Conservation (phyloP, 169 alveolate species). For the Plasmodium cynomolgi region DNA sequence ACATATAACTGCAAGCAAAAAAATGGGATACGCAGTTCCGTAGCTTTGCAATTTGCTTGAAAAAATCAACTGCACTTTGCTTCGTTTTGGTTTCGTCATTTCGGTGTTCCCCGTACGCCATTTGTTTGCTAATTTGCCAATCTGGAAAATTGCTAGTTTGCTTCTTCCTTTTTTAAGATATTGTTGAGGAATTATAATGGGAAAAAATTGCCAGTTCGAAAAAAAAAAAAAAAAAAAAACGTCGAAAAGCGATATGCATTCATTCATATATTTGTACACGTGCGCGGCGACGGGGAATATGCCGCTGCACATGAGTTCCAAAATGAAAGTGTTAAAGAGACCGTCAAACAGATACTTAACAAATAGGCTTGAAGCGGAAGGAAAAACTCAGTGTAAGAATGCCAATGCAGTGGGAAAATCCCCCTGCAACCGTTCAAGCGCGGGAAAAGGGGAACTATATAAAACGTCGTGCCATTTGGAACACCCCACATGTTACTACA, state of each 20-base stretch:
- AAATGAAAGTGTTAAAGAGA: not conserved
- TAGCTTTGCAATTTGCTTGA: not conserved
- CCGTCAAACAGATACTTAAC: not conserved
- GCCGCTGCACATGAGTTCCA: not conserved
- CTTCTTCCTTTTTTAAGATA: not conserved
- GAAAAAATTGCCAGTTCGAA: not conserved
- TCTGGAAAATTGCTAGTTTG: not conserved
- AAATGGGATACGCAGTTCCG: not conserved
- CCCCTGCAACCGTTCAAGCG: not conserved
- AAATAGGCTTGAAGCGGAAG: not conserved
- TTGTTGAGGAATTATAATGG: not conserved
- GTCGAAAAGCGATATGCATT: not conserved
- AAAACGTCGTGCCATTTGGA: not conserved
- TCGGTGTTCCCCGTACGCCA: not conserved
- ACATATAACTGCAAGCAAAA: not conserved
- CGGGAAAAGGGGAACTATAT: not conserved
- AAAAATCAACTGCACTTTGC: not conserved
- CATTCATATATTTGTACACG: not conserved
- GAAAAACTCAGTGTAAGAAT: not conserved
- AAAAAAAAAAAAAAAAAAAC: not conserved
- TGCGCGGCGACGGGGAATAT: not conserved
- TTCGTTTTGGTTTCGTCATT: not conserved
- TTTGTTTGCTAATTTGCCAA: not conserved
- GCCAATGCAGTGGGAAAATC: not conserved
- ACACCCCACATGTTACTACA: not conserved